These are phyloP conservation scores for Mycena capillaripes DNA, from an alignment of 768 basidiomycete genomes.

Conservation along the genomic window DNA sequence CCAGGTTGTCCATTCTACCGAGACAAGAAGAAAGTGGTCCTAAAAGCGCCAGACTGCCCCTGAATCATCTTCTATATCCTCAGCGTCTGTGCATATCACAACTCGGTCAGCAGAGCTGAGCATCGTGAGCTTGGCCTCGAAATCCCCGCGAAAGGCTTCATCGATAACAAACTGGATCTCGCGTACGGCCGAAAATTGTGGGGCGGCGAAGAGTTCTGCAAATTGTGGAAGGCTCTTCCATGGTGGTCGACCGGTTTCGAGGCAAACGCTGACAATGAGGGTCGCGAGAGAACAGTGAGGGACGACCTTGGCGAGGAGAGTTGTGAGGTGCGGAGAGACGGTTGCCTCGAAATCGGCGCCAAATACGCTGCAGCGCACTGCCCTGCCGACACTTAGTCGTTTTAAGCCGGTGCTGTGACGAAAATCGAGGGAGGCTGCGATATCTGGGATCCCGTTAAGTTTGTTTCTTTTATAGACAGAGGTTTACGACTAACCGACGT, in stretches of 20 bases:
- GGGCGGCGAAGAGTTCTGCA: background rate
- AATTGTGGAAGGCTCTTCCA: background rate
- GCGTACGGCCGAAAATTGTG: background rate
- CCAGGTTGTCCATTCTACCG: no score
- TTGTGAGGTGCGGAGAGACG: background rate
- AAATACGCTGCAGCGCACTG: background rate
- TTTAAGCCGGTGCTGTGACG: background rate
- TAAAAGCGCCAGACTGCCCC: background rate
- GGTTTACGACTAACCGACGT: background rate
- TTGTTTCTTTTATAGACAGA: no score
- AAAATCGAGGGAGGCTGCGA: background rate
- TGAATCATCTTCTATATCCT: background rate
- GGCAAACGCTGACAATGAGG: background rate
- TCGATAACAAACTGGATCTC: conserved; percentile 5
- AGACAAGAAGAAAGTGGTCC: background rate
- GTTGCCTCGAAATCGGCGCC: background rate
- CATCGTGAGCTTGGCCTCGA: background rate
- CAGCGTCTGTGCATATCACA: background rate
- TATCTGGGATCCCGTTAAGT: background rate
- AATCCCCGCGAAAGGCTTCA: background rate
- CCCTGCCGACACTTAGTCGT: background rate
- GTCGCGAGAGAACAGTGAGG: background rate
- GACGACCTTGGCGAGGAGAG: background rate
- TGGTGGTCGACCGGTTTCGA: background rate
- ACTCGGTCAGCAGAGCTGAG: background rate